A percentile compares a stretch with the other conserved stretches of the same genome.
These are phyloP conservation scores for Kockovaella imperatae DNA, from an alignment of 768 basidiomycete species.

Conservation along the genomic window DNA sequence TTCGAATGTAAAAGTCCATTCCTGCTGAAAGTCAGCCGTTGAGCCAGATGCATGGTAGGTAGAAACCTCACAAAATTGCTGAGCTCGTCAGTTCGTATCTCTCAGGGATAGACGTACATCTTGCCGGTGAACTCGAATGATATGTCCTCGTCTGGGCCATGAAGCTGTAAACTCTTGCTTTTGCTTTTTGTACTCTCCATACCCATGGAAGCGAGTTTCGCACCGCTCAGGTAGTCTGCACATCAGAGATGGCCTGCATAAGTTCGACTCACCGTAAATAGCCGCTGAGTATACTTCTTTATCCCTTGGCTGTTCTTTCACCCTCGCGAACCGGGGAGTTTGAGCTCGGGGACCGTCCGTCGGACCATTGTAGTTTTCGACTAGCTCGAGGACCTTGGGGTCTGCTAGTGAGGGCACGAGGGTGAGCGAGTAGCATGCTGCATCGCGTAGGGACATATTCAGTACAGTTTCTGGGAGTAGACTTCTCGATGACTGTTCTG, in stretches of 20 bases:
- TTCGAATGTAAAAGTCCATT: slow-evolving; percentile 42
- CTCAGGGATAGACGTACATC: slow-evolving; percentile 24
- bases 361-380: neutral
- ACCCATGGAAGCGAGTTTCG: slow-evolving; percentile 32
- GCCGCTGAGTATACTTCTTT: slow-evolving; percentile 25
- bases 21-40: slow-evolving; percentile 15
- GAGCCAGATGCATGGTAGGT: neutral
- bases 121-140: slow-evolving; percentile 35
- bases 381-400: slow-evolving; percentile 14
- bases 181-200: slow-evolving; percentile 28
- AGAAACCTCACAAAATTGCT: slow-evolving; percentile 7
- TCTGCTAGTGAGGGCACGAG: slow-evolving; percentile 10
- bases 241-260: neutral
- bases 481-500: too few relatives aligned
- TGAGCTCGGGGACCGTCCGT: neutral
- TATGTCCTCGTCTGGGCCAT: slow-evolving; percentile 40
- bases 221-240: slow-evolving; percentile 32
- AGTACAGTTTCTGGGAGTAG: too few relatives aligned
- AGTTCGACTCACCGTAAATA: slow-evolving; percentile 26
- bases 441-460: slow-evolving; percentile 29
- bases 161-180: slow-evolving; percentile 34
- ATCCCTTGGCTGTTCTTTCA: slow-evolving; percentile 16
- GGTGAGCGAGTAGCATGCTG: slow-evolving; percentile 27
- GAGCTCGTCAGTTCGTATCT: slow-evolving; percentile 4
- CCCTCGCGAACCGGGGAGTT: slow-evolving; percentile 22